These are phyloP conservation scores for Butyriboletus appendiculatus DNA, from an alignment of 1,284 basidiomycete genomes.

Conservation along the genomic window DNA sequence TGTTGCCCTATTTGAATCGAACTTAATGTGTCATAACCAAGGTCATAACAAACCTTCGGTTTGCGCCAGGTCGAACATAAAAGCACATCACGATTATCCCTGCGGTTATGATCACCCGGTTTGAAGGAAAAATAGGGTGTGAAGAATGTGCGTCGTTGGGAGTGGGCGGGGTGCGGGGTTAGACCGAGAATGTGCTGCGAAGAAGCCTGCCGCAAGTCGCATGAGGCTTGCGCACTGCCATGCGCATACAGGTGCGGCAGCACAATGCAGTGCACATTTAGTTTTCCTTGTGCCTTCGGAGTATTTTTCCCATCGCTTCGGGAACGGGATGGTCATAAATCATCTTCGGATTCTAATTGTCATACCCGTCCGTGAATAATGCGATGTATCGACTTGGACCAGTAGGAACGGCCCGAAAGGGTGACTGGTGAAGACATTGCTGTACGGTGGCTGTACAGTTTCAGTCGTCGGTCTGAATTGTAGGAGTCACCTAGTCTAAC, in stretches of 20 bases:
- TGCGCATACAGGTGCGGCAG: neutral
- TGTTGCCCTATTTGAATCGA: neutral
- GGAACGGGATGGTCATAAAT: too few relatives aligned
- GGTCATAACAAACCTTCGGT: too few relatives aligned
- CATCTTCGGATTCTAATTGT: neutral
- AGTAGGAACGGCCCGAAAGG: too few relatives aligned
- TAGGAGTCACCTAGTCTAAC: too few relatives aligned
- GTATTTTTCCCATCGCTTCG: neutral
- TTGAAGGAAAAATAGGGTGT: neutral
- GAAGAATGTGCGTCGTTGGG: neutral
- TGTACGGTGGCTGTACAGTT: too few relatives aligned
- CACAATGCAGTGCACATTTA: neutral
- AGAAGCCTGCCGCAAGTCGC: neutral
- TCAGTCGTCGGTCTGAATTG: too few relatives aligned
- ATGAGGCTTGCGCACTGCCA: neutral
- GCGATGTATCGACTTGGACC: neutral
- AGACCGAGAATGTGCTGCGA: neutral
- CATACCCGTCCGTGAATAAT: neutral
- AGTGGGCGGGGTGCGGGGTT: neutral
- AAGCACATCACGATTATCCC: neutral
- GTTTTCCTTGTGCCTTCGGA: neutral
- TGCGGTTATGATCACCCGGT: slow-evolving; percentile 4
- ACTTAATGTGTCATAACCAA: too few relatives aligned
- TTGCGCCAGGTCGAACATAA: neutral
- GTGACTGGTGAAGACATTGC: neutral